Conservation (phyloP, 2,329 filamentous ascomycete genomes). For the Microcyclosporella mali region DNA sequence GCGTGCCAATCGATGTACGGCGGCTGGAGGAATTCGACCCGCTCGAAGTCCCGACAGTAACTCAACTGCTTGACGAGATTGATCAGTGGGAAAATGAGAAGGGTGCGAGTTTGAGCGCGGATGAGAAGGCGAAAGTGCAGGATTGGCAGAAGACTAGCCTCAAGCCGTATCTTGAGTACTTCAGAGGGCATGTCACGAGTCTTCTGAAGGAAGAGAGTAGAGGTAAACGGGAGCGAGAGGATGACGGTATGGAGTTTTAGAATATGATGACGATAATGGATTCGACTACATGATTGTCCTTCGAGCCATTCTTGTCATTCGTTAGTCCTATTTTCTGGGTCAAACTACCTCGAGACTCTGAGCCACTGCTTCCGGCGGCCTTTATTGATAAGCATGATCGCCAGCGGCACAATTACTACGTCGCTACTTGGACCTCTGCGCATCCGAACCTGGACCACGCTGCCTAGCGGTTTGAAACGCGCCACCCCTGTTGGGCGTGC, state of each 20-base stretch:
- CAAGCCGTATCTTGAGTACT: conserved; percentile 86
- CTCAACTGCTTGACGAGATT: conserved; percentile 74
- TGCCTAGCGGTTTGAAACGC: no score
- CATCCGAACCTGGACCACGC: no score
- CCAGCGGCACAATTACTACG: no score
- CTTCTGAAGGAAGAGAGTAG: conserved; percentile 67
- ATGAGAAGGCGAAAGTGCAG: conserved; percentile 49
- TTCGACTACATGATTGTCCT: not conserved
- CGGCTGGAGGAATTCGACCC: conserved; percentile 80
- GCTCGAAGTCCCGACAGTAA: conserved; percentile 80
- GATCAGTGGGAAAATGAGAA: conserved; percentile 63
- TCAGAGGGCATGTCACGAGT: conserved; percentile 70
- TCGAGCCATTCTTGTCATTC: no score
- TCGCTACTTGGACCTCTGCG: no score
- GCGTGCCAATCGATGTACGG: conserved; percentile 81
- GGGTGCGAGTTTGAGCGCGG: conserved; percentile 39
- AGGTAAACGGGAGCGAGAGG: conserved; percentile 51
- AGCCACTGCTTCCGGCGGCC: no score
- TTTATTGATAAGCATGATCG: no score
- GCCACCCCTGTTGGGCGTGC: no score
- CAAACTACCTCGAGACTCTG: no score
- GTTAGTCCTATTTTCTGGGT: no score
- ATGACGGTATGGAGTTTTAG: conserved; percentile 61
- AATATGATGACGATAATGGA: not conserved
- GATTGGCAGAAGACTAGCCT: conserved; percentile 98